Evolutionary conservation across 495 filamentous ascomycete species (phyloP).

Genomic region (Pseudevernia furfuracea): DNA sequence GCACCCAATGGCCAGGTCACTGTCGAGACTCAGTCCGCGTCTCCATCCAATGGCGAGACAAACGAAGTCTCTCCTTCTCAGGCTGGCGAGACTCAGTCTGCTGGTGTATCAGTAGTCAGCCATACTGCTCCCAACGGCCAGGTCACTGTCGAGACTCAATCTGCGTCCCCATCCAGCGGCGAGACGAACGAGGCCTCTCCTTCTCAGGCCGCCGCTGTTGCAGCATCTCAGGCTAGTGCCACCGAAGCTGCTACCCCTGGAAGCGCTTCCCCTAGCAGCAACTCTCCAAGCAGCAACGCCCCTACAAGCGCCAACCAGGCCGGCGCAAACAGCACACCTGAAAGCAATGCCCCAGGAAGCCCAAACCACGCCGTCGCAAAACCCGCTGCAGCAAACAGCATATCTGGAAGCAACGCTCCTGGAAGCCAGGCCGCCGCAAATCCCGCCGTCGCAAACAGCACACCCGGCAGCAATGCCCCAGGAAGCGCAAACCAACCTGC

Average conservation of each 20-base stretch:
- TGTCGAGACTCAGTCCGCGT: not conserved
- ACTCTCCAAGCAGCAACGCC: not conserved
- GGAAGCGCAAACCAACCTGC: not conserved
- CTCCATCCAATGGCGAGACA: not conserved
- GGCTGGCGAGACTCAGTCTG: not conserved
- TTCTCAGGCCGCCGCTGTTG: not conserved
- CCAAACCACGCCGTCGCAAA: not conserved
- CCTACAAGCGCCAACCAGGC: too few species aligned
- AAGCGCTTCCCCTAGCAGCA: not conserved
- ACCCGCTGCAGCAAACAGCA: not conserved
- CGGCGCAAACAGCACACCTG: not conserved
- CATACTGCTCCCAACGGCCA: conserved; percentile 8
- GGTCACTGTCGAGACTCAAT: not conserved
- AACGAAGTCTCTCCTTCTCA: not conserved
- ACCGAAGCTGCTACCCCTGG: not conserved
- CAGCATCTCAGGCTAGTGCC: not conserved
- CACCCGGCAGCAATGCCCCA: not conserved
- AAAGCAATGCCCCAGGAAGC: not conserved
- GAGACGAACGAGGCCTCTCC: not conserved
- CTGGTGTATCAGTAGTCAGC: not conserved
- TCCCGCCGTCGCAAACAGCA: not conserved
- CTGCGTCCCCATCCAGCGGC: conserved; percentile 1
- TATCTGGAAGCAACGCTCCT: not conserved
- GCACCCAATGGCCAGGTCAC: conserved; percentile 6
- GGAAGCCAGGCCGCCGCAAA: not conserved